These are phyloP conservation scores for Monascus purpureus DNA, from an alignment of 495 filamentous ascomycete genomes.

Conservation along the genomic window DNA sequence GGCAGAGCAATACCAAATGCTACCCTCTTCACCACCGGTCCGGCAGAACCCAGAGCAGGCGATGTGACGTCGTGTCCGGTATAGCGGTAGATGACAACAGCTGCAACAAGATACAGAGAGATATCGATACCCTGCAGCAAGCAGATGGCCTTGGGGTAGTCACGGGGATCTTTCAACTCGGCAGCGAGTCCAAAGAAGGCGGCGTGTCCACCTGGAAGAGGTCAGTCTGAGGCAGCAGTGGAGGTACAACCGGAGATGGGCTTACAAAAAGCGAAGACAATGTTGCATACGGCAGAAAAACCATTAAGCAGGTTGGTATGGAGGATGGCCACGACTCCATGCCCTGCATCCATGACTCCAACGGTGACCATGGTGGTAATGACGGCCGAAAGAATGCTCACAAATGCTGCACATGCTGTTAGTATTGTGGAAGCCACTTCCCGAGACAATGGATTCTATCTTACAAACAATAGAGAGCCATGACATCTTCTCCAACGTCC, in stretches of 20 bases:
- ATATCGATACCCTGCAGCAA: slow-evolving; percentile 51
- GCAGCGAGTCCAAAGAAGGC: slow-evolving; percentile 66
- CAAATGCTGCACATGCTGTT: slow-evolving; percentile 37
- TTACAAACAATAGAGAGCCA: slow-evolving; percentile 52
- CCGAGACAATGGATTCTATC: slow-evolving; percentile 3
- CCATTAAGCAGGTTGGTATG: slow-evolving; percentile 20
- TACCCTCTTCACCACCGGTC: slow-evolving; percentile 45
- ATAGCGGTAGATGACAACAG: slow-evolving; percentile 51
- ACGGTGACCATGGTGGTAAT: slow-evolving; percentile 58
- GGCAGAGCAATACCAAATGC: slow-evolving; percentile 71
- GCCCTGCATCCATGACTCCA: slow-evolving; percentile 27
- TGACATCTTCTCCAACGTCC: slow-evolving; percentile 47
- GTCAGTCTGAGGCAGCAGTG: slow-evolving; percentile 1
- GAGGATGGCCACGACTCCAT: slow-evolving; percentile 13
- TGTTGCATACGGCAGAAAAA: slow-evolving; percentile 32
- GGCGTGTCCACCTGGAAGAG: slow-evolving; percentile 40
- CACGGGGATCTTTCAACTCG: slow-evolving; percentile 54
- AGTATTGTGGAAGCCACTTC: slow-evolving; percentile 8
- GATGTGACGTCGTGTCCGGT: slow-evolving; percentile 52
- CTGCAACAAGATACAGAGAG: slow-evolving; percentile 42
- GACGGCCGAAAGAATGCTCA: slow-evolving; percentile 54
- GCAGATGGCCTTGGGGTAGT: slow-evolving; percentile 54
- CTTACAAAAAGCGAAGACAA: slow-evolving; percentile 33
- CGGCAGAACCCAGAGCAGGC: slow-evolving; percentile 59
- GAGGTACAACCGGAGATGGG: too few species aligned